Base-by-base conservation (phyloP, 805 yeast species). In the Wickerhamiella australiensis region DNA sequence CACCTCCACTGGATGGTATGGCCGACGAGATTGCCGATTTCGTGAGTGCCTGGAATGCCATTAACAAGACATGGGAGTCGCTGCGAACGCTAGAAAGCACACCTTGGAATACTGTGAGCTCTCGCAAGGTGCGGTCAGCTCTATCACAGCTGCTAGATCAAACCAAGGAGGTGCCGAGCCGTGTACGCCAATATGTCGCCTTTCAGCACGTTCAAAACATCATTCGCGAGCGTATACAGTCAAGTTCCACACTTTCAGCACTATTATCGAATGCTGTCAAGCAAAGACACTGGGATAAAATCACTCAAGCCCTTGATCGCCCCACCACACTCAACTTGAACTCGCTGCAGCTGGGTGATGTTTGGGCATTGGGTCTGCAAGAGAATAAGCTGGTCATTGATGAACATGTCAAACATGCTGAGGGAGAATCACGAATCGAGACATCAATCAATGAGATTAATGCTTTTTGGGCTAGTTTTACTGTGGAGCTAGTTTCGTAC, bases 351-450 rank as follows among this genome's bases (percentile, higher is more conserved):
- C 62, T 85, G 1, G 79, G 79, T 0, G 75, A 80, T 53, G 74
- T 88, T 1, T 73, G 90, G 76, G 71, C 70, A 33, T 61, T 86
- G 41, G 66, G 79, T 37, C 60, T 82, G 13, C 22, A 53, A 0
- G 52, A 65, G 2, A 73, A 83, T 60, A 76, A 74, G 42, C 54
- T 55, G 1, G 52, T 59, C 0, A 65, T 88, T 5, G 72, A 71
- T 36, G 63, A 72, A 0, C 62, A 82, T 0, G 56, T 85, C 1
- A 69, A 70, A 1, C 75, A 73, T 51, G 96, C 96, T 0, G 76
- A 75, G 52, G 82, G 85, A 2, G 96, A 90, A 59, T 70, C 74
- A 51, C 68, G 75, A 0, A 66, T 90, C 2, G 84, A 82, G 47
- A 75, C 72, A 9, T 74, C 79, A 3, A 59, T 90, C 6, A 56